These are phyloP conservation scores for Phytophthora pluvialis DNA, from an alignment of 352 stramenopile species.

Conservation along the genomic window DNA sequence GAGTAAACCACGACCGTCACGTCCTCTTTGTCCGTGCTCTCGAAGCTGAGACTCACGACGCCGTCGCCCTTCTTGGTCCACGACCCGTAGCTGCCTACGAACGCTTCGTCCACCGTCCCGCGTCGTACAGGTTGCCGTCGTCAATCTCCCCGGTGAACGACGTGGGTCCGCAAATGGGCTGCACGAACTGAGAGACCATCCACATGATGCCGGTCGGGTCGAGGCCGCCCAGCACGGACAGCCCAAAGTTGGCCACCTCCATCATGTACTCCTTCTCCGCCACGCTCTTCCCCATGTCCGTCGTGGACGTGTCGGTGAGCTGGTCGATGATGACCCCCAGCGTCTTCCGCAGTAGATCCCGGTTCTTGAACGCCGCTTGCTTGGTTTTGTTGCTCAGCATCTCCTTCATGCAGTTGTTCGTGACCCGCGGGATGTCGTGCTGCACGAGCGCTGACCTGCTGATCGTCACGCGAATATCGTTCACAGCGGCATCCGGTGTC, in stretches of 20 bases:
- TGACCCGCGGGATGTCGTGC: slow-evolving; percentile 12
- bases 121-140: slow-evolving; percentile 35
- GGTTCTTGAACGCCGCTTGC: slow-evolving; percentile 28
- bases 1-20: slow-evolving; percentile 46
- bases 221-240: slow-evolving; percentile 23
- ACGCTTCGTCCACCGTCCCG: slow-evolving; percentile 29
- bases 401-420: slow-evolving; percentile 20
- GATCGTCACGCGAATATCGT: slow-evolving; percentile 14
- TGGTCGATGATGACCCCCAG: slow-evolving; percentile 22
- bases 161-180: slow-evolving; percentile 41
- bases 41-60: slow-evolving; percentile 8
- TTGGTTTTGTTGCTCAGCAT: slow-evolving; percentile 13
- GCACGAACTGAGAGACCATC: slow-evolving; percentile 34
- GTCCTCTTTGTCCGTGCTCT: slow-evolving; percentile 33
- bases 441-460: slow-evolving; percentile 4
- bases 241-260: slow-evolving; percentile 29
- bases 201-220: slow-evolving; percentile 36
- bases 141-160: slow-evolving; percentile 50
- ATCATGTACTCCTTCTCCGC: slow-evolving; percentile 9
- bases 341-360: slow-evolving; percentile 50
- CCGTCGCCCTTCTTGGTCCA: slow-evolving; percentile 33
- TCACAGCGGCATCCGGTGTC: slow-evolving; percentile 13
- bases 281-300: slow-evolving; percentile 14
- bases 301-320: slow-evolving; percentile 24
- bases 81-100: slow-evolving; percentile 24